phyloP scores from a whole-genome alignment of 495 filamentous ascomycete genomes.

The Xylaria bambusicola region DNA sequence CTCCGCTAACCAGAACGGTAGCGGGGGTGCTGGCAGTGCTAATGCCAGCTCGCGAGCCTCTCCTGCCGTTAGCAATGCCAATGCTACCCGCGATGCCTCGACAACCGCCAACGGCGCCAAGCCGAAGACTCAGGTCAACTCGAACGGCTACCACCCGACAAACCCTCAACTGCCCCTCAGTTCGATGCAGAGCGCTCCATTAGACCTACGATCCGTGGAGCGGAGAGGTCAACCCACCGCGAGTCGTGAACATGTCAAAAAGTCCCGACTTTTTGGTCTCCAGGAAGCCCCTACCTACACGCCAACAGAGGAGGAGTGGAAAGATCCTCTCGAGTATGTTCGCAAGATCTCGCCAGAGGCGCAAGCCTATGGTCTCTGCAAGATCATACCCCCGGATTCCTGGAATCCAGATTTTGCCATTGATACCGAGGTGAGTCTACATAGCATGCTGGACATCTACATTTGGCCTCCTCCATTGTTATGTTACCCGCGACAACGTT shows the following conservation, averaged over 20 bases:
- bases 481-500: constrained; percentile 20
- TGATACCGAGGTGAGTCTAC: constrained; percentile 84
- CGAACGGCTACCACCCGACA: constrained; percentile 55
- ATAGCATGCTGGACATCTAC: not conserved
- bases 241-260: constrained; percentile 73
- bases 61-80: constrained; percentile 41
- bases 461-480: not conserved
- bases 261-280: constrained; percentile 76
- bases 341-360: constrained; percentile 85
- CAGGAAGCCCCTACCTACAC: constrained; percentile 89
- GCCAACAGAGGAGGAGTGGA: constrained; percentile 91
- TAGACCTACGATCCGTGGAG: constrained; percentile 91
- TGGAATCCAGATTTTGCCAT: constrained; percentile 97
- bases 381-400: constrained; percentile 87
- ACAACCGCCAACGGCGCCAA: constrained; percentile 42
- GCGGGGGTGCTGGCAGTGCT: constrained; percentile 35
- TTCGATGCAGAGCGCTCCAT: constrained; percentile 56
- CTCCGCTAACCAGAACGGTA: constrained; percentile 39
- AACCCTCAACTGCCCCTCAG: constrained; percentile 53
- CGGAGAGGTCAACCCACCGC: constrained; percentile 77
- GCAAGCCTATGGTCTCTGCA: constrained; percentile 83
- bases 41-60: constrained; percentile 52
- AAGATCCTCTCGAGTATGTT: constrained; percentile 90
- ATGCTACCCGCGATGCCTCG: constrained; percentile 31
- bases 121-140: constrained; percentile 46